phyloP scores from a whole-genome alignment of 495 filamentous ascomycete genomes.

The Hypoxylon perforatum region DNA sequence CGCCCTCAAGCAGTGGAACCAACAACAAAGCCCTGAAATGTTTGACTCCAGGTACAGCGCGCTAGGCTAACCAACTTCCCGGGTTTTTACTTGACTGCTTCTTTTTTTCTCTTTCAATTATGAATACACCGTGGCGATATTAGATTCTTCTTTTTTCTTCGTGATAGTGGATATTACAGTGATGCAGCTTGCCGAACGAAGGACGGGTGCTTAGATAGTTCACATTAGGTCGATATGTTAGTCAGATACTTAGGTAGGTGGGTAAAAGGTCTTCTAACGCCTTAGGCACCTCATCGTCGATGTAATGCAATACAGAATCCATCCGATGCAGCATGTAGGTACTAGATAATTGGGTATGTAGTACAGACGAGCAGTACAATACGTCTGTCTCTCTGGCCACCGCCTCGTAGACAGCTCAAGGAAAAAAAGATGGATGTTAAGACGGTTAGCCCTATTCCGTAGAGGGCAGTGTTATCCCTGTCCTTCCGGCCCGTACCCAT shows the following conservation, averaged over 20 bases:
- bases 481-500: conserved; percentile 26
- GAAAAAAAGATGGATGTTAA: background rate
- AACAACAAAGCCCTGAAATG: background rate
- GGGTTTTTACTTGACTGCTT: background rate
- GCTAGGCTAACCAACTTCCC: background rate
- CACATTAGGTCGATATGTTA: background rate
- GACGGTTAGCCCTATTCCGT: background rate
- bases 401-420: no score
- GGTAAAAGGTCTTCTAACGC: background rate
- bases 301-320: conserved; percentile 11
- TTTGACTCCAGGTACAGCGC: background rate
- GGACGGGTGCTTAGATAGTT: conserved; percentile 5
- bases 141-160: background rate
- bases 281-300: conserved; percentile 10
- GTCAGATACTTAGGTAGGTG: background rate
- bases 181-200: conserved; percentile 25
- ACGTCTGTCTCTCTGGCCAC: no score
- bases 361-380: no score
- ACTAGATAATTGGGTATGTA: background rate
- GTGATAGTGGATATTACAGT: conserved; percentile 19
- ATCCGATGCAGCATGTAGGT: conserved; percentile 10
- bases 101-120: background rate
- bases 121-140: background rate
- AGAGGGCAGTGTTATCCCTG: conserved; percentile 22
- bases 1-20: background rate